Conservation (phyloP, 2,329 filamentous ascomycete species). For the Catunica adiposa region DNA sequence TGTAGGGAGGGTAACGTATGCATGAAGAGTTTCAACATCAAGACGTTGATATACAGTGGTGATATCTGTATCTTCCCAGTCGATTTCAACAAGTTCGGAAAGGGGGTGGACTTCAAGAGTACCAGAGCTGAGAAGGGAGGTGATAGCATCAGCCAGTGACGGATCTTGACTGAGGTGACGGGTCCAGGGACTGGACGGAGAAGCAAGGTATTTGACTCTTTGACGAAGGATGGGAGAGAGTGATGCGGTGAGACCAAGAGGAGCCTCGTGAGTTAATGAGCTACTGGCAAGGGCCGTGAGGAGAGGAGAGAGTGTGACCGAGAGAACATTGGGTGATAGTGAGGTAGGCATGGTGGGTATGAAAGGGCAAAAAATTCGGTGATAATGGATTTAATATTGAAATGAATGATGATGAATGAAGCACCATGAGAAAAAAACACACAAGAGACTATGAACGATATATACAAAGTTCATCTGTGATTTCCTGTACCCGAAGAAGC, state of each 20-base stretch:
- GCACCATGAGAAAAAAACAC: background rate
- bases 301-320: slow-evolving; percentile 35
- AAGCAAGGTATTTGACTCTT: slow-evolving; percentile 47
- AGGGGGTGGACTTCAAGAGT: slow-evolving; percentile 63
- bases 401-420: background rate
- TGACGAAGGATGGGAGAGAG: slow-evolving; percentile 51
- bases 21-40: slow-evolving; percentile 60
- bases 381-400: no score
- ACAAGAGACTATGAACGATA: background rate
- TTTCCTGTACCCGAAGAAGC: background rate
- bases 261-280: slow-evolving; percentile 39
- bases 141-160: slow-evolving; percentile 52
- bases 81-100: slow-evolving; percentile 63
- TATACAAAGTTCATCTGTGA: background rate
- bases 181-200: slow-evolving; percentile 16
- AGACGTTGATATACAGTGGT: slow-evolving; percentile 48
- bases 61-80: slow-evolving; percentile 44
- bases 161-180: slow-evolving; percentile 50
- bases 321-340: slow-evolving; percentile 25
- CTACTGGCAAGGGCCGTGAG: slow-evolving; percentile 44
- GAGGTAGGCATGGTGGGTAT: slow-evolving; percentile 12
- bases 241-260: slow-evolving; percentile 39
- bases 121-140: slow-evolving; percentile 37
- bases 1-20: slow-evolving; percentile 37
- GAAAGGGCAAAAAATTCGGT: background rate